phyloP scores from a whole-genome alignment of 139 green algal genomes.

The Picochlorum sp. region DNA sequence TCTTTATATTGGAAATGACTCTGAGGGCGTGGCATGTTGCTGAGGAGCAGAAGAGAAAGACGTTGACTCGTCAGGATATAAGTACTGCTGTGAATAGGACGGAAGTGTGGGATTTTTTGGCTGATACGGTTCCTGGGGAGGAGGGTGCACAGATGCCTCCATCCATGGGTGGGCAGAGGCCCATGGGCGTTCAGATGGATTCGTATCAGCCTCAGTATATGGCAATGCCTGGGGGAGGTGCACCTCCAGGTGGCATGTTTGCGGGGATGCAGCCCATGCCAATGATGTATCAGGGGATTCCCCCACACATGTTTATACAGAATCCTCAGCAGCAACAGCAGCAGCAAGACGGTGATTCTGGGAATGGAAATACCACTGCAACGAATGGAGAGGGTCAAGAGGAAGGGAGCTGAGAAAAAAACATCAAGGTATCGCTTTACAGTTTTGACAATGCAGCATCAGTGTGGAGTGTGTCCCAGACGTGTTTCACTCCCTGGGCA shows the following conservation, averaged over 20 bases:
- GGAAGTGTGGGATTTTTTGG: conserved; percentile 96
- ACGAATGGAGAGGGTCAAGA: neutral
- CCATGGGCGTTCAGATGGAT: conserved; percentile 2
- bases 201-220: conserved; percentile 1
- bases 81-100: conserved; percentile 85
- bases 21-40: conserved; percentile 85
- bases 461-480: too few relatives aligned
- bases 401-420: neutral
- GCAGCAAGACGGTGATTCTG: conserved; percentile 9
- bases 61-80: conserved; percentile 91
- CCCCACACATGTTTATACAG: neutral
- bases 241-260: neutral
- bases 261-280: neutral
- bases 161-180: neutral
- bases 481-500: too few relatives aligned
- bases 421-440: too few relatives aligned
- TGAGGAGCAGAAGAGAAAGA: conserved; percentile 93
- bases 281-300: conserved; percentile 7
- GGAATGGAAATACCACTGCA: conserved; percentile 31
- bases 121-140: conserved; percentile 88
- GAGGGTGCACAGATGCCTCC: conserved; percentile 6
- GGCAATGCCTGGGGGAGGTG: neutral
- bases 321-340: neutral
- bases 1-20: conserved; percentile 93
- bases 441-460: too few relatives aligned